Base-by-base conservation (phyloP, 805 yeast species). In the Hermanozyma aechmeae region DNA sequence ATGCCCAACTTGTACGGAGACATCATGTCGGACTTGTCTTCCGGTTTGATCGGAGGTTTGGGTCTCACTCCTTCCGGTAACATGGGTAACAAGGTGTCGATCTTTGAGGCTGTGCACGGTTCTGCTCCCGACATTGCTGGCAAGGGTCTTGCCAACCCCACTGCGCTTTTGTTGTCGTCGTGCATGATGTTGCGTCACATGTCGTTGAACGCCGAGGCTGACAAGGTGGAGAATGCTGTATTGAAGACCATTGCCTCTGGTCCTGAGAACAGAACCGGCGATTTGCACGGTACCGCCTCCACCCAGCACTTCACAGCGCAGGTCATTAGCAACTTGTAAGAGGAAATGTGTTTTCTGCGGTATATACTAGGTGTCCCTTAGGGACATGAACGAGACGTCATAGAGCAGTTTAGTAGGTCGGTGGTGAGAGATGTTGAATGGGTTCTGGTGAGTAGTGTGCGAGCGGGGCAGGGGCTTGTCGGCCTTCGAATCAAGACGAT, bases 1-100 rank as follows among this genome's bases (percentile, higher is more conserved):
- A 92, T 93, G 95, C 98, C 98, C 53, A 92, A 92, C 79, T 75
- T 92, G 62, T 92, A 92, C 66, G 98, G 98, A 75, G 97, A 92
- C 63, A 92, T 92, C 65, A 79, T 92, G 80, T 89, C 97, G 42
- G 98, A 92, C 64, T 71, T 92, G 61, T 85, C 95, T 47, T 83
- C 96, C 35, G 98, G 98, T 66, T 72, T 92, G 53, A 93, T 93
- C 45, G 98, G 98, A 59, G 97, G 98, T 56, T 76, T 89, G 53
- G 98, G 98, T 66, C 76, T 92, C 60, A 92, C 98, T 38, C 98
- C 98, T 45, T 85, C 96, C 37, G 98, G 96, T 61, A 92, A 92
- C 77, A 92, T 92, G 87, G 98, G 98, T 71, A 84, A 85, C 72
- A 79, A 83, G 59, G 95, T 89, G 40, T 85, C 96, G 33, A 89